Evolutionary conservation across 805 yeast species (phyloP).

Genomic region (Sungouiozyma intestinalis): DNA sequence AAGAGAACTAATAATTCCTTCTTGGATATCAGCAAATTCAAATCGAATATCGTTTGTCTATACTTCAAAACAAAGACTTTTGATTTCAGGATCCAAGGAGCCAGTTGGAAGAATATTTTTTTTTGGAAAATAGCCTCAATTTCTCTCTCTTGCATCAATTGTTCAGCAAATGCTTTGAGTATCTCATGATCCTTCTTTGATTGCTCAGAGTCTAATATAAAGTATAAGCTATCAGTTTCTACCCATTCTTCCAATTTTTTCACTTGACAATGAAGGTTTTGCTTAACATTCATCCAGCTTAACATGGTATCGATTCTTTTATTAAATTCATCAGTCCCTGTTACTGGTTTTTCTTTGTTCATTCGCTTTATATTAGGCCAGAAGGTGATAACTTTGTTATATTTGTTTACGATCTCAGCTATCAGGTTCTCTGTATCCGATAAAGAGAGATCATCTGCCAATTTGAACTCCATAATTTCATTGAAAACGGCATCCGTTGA

Average conservation of each 20-base stretch:
- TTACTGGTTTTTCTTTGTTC: slow-evolving; percentile 66
- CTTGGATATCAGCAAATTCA: slow-evolving; percentile 66
- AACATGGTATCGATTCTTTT: slow-evolving; percentile 61
- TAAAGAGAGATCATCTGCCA: slow-evolving; percentile 33
- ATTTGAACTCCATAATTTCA: slow-evolving; percentile 54
- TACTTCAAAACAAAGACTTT: slow-evolving; percentile 58
- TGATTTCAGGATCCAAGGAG: slow-evolving; percentile 77
- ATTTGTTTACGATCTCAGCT: slow-evolving; percentile 43
- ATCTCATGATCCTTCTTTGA: slow-evolving; percentile 17
- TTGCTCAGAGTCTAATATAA: slow-evolving; percentile 27
- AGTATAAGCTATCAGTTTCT: slow-evolving; percentile 70
- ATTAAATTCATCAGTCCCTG: slow-evolving; percentile 53
- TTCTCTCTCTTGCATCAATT: slow-evolving; percentile 70
- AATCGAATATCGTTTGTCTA: slow-evolving; percentile 48
- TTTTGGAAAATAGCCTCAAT: slow-evolving; percentile 60
- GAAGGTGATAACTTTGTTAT: slow-evolving; percentile 56
- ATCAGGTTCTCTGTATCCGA: slow-evolving; percentile 36
- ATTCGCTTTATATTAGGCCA: slow-evolving; percentile 77
- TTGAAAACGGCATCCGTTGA: slow-evolving; percentile 64
- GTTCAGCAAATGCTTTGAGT: slow-evolving; percentile 54
- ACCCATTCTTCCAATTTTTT: slow-evolving; percentile 65
- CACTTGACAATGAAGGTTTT: slow-evolving; percentile 54
- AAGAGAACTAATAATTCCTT: slow-evolving; percentile 56
- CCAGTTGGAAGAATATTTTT: slow-evolving; percentile 55
- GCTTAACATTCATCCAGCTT: slow-evolving; percentile 74